Evolutionary conservation across 169 alveolate species (phyloP), one percentile per base, ranked within the genome.

Genomic region (Plasmodium inui): DNA sequence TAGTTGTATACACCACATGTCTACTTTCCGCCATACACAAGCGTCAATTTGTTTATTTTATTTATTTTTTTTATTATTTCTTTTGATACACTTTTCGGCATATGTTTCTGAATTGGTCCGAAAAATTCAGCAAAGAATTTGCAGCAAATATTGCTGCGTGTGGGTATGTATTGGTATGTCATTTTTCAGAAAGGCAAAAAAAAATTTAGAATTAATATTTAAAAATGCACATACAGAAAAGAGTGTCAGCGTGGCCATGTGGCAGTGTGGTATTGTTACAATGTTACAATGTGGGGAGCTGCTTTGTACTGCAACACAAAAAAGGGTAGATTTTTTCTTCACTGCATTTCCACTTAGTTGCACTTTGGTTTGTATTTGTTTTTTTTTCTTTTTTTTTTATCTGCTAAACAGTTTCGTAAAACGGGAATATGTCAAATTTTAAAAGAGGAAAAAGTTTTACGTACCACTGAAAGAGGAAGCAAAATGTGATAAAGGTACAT

Each of bases 101-200:
- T 67, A 67, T 67, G 76, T 79, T 79, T 55, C 50, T 79, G 84
- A 79, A 79, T 41, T 79, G 73, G 46, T 79, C 73, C 44, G 30
- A 37, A 79, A 12, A 3, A 79, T 79, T 39, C 32, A 39, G 55
- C 76, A 37, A 34, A 26, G 44, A 79, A 79, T 41, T 32, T 79
- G 26, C 84, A 79, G 34, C 50, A 79, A 22, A 41, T 79, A 30
- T 79, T 46, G 73, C 57, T 22, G 30, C 70, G 39, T 61, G 55
- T 30, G 46, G 50, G 30, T 26, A 41, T 46, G 32, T 34, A 26
- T 39, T 39, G 84, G 84, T 79, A 30, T 79, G 46, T n/a, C 72
- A 67, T 41, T 79, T 79, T 41, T 79, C 26, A 34, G 57, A 79
- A 79, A 79, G 17, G 70, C 50, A 79, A 37, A 41, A 79, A 67